A percentile compares a stretch with the other conserved stretches of the same genome.
Conservation (phyloP, 441 rosid species). For the Aquilaria agallochum region DNA sequence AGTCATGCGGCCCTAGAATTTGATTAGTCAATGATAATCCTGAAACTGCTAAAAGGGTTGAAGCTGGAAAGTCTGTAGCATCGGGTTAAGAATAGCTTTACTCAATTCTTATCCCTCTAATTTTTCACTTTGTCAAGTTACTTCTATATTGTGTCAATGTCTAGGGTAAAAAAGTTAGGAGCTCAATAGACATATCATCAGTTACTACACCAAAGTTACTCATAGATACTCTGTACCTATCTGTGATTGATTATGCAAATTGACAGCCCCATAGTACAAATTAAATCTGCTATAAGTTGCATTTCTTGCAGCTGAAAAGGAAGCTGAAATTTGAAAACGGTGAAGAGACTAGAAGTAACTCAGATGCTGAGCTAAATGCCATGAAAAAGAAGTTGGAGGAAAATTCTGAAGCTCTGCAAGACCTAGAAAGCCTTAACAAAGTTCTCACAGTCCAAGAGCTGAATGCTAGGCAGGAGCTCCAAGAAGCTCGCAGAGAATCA, state of each 20-base stretch:
- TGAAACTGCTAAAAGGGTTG: not conserved
- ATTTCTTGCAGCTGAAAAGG: conserved; percentile 16
- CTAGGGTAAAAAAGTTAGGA: no score
- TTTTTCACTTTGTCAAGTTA: not conserved
- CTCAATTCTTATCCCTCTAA: not conserved
- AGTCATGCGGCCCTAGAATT: no score
- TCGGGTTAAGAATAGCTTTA: not conserved
- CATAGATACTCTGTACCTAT: no score
- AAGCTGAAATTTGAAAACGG: conserved; percentile 8
- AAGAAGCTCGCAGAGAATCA: conserved; percentile 34
- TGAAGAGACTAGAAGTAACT: conserved; percentile 3
- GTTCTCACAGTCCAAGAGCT: conserved; percentile 12
- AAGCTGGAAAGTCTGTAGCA: not conserved
- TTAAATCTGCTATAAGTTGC: not conserved
- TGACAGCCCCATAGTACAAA: not conserved
- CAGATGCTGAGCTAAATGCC: conserved; percentile 6
- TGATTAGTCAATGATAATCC: no score
- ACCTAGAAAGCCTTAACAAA: conserved; percentile 15
- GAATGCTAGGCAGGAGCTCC: conserved; percentile 21
- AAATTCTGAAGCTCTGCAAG: conserved; percentile 11
- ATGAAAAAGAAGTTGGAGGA: conserved; percentile 18
- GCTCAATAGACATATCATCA: no score
- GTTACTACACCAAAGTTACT: not conserved
- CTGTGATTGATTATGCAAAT: not conserved
- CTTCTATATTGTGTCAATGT: no score